Conservation (phyloP, 768 basidiomycete genomes). For the Inosperma sp. region DNA sequence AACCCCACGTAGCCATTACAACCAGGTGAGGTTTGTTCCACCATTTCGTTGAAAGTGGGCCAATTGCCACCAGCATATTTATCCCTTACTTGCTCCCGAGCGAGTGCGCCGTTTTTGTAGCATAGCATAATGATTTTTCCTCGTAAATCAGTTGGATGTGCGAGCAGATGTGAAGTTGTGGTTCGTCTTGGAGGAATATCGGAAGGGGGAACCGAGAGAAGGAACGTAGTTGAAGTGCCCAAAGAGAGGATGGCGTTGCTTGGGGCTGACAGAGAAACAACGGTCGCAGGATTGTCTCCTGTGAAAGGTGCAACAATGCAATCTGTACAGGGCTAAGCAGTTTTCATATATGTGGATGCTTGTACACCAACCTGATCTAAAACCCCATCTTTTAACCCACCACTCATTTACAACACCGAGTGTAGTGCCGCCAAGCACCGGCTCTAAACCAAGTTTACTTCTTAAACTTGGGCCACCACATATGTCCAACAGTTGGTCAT, state of each 20-base stretch:
- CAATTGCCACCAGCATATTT: slow-evolving; percentile 57
- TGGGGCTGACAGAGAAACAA: slow-evolving; percentile 66
- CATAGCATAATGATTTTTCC: slow-evolving; percentile 88
- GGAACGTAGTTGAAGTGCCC: slow-evolving; percentile 84
- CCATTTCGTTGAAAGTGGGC: slow-evolving; percentile 63
- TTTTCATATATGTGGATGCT: background rate
- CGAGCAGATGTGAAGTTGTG: slow-evolving; percentile 70
- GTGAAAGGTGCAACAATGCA: slow-evolving; percentile 82
- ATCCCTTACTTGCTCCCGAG: slow-evolving; percentile 73
- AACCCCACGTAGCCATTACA: slow-evolving; percentile 62
- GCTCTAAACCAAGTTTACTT: slow-evolving; percentile 69
- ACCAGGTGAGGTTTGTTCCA: slow-evolving; percentile 50
- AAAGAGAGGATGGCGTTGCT: slow-evolving; percentile 83
- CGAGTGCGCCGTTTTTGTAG: slow-evolving; percentile 85
- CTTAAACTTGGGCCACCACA: slow-evolving; percentile 67
- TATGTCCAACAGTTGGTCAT: slow-evolving; percentile 56
- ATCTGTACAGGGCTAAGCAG: slow-evolving; percentile 35
- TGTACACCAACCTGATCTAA: slow-evolving; percentile 49
- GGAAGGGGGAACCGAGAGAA: slow-evolving; percentile 69
- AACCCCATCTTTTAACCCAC: slow-evolving; percentile 76
- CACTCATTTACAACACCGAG: slow-evolving; percentile 63
- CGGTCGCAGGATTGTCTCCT: slow-evolving; percentile 86
- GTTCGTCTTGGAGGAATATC: slow-evolving; percentile 61
- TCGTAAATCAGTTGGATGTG: slow-evolving; percentile 57
- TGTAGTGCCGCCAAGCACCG: slow-evolving; percentile 62